These are phyloP conservation scores for Friedmanniomyces simplex DNA, from an alignment of 495 filamentous ascomycete species.

Conservation along the genomic window DNA sequence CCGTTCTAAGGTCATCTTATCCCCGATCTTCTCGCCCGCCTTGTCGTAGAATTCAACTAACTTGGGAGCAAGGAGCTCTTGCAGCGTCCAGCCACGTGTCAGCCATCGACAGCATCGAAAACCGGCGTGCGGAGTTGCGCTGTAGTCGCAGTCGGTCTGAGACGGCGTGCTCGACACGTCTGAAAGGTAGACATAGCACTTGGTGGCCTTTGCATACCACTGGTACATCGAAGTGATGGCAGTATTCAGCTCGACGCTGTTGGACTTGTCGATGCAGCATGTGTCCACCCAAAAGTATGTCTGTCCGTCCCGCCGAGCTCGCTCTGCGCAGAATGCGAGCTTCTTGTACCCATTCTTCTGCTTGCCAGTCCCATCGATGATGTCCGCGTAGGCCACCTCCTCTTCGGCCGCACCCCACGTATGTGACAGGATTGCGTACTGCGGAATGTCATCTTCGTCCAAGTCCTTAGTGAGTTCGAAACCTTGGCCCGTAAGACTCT, in stretches of 20 bases:
- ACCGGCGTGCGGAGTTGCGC: too few species aligned
- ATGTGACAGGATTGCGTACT: neutral
- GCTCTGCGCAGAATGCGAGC: neutral
- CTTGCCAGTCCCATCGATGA: neutral
- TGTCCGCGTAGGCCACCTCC: neutral
- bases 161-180: too few species aligned
- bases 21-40: too few species aligned
- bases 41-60: too few species aligned
- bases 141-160: too few species aligned
- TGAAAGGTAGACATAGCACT: too few species aligned
- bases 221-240: constrained; percentile 18
- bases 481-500: too few species aligned
- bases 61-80: too few species aligned
- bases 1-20: too few species aligned
- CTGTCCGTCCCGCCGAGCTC: constrained; percentile 3
- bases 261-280: constrained; percentile 18
- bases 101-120: too few species aligned
- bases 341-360: neutral
- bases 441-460: neutral
- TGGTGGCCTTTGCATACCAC: constrained; percentile 12
- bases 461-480: too few species aligned
- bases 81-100: too few species aligned
- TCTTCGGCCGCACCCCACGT: constrained; percentile 4
- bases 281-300: constrained; percentile 19
- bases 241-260: constrained; percentile 10